Percentiles rank a stretch among this genome's conserved stretches.
Conservation (phyloP, 2,329 filamentous ascomycete species). For the Dactylonectria macrodidyma region DNA sequence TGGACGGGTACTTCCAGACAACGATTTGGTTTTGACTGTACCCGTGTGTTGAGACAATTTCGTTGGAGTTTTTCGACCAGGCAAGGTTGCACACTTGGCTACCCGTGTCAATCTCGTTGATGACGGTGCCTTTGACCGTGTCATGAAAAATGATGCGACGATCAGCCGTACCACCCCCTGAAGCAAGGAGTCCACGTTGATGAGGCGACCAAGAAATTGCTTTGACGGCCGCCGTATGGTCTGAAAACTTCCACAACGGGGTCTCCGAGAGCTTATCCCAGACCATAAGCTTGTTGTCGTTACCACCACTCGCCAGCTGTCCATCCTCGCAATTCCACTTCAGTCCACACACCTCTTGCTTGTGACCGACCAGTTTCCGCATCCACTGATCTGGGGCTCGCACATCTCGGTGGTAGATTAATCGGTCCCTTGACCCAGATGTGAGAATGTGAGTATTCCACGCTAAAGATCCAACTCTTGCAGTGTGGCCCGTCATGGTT, state of each 20-base stretch:
- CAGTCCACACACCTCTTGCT: slow-evolving; percentile 96
- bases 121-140: slow-evolving; percentile 83
- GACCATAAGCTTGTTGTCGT: slow-evolving; percentile 99
- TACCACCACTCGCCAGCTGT: slow-evolving; percentile 94
- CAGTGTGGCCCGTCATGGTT: slow-evolving; percentile 97
- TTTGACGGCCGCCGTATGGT: slow-evolving; percentile 96
- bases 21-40: slow-evolving; percentile 99
- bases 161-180: slow-evolving; percentile 95
- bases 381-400: slow-evolving; percentile 93
- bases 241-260: slow-evolving; percentile 92
- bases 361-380: slow-evolving; percentile 90
- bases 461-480: slow-evolving; percentile 91
- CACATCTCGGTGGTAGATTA: slow-evolving; percentile 97
- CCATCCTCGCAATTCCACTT: slow-evolving; percentile 98
- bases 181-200: slow-evolving; percentile 93
- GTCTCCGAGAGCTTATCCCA: slow-evolving; percentile 98
- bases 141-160: slow-evolving; percentile 99
- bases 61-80: slow-evolving; percentile 98
- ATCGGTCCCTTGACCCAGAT: slow-evolving; percentile 91
- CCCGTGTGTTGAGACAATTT: slow-evolving; percentile 96
- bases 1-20: slow-evolving; percentile 98
- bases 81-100: slow-evolving; percentile 99
- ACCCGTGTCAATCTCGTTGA: slow-evolving; percentile 94
- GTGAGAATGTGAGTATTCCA: slow-evolving; percentile 99
- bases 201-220: slow-evolving; percentile 98